Evolutionary conservation across 75 land plant species (phyloP), one percentile per base, ranked within the genome.

Genomic region (Adiantum capillusveneris): DNA sequence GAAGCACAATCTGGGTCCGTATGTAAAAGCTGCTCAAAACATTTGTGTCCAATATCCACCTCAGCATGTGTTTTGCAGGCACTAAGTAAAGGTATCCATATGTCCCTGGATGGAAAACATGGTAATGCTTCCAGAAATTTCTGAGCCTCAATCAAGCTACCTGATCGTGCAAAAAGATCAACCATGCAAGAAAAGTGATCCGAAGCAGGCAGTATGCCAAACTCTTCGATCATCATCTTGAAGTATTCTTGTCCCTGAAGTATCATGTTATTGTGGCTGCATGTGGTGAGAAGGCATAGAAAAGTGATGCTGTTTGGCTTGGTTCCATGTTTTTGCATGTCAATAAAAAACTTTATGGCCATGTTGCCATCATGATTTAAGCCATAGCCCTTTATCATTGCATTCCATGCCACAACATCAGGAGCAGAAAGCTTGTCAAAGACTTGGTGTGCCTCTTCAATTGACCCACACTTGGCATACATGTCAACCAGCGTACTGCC

Each of bases 201-300:
- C 48, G 26, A 7, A 18, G 28, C 20, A 0, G 67, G 72, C 2
- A 62, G 37, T 2, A 75, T 30, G 7, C 12, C 28, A 39, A 68
- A 65, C 0, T 44, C 31, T 34, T 54, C 12, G 3, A 12, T 59
- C 72, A 75, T 68, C 21, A 2, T 22, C 41, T 64, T 25, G 37
- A 75, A 75, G 53, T 59, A 64, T 48, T 54, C 37, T 28, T 56
- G 34, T 21, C 72, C 74, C 34, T 63, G 63, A 31, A 62, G 54
- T 52, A 75, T 53, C 39, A 83, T 65, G 6, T 73, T 75, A 0
- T 78, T 65, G 69, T 65, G 78, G 44, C 64, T 75, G 59, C 78
- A 75, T 24, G 65, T 60, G 9, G 64, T 44, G 49, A 83, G 37
- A 20, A 78, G 55, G 13, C 73, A 56, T 3, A 30, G 52, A 42